Evolutionary conservation across 345 rosid genomes (phyloP).

Genomic region (Trapa incisa): DNA sequence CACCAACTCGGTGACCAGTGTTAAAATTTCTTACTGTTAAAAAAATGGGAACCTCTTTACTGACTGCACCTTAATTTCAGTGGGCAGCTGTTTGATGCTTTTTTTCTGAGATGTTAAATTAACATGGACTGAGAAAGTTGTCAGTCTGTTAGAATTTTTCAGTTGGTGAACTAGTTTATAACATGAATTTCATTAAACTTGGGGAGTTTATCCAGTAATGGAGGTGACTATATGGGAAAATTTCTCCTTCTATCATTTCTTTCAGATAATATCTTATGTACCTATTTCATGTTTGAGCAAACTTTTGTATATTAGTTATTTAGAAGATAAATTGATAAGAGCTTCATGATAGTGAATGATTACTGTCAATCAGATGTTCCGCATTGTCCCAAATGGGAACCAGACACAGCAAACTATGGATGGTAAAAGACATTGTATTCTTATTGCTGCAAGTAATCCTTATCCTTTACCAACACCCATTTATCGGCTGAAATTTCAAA

Average conservation of each 20-base stretch:
- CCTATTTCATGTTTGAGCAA: not conserved
- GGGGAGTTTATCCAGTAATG: too few relatives aligned
- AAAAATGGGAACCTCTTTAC: too few relatives aligned
- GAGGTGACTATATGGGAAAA: too few relatives aligned
- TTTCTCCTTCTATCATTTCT: not conserved
- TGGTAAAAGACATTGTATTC: slow-evolving; percentile 73
- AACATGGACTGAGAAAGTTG: not conserved
- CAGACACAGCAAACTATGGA: slow-evolving; percentile 58
- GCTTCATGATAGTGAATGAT: not conserved
- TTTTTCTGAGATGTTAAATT: not conserved
- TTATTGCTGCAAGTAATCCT: slow-evolving; percentile 90
- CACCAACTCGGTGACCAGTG: too few relatives aligned
- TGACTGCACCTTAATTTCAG: not conserved
- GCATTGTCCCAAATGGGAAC: slow-evolving; percentile 37
- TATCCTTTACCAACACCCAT: slow-evolving; percentile 88
- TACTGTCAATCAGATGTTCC: slow-evolving; percentile 50
- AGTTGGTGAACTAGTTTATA: not conserved
- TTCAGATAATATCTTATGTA: not conserved
- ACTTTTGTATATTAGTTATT: not conserved
- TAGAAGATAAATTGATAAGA: not conserved
- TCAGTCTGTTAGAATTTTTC: not conserved
- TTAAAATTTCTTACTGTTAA: too few relatives aligned
- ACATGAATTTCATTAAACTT: too few relatives aligned
- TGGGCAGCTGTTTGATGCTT: not conserved
- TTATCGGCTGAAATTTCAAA: slow-evolving; percentile 59